phyloP scores from a whole-genome alignment of 768 basidiomycete species.

The Russula vinacea region DNA sequence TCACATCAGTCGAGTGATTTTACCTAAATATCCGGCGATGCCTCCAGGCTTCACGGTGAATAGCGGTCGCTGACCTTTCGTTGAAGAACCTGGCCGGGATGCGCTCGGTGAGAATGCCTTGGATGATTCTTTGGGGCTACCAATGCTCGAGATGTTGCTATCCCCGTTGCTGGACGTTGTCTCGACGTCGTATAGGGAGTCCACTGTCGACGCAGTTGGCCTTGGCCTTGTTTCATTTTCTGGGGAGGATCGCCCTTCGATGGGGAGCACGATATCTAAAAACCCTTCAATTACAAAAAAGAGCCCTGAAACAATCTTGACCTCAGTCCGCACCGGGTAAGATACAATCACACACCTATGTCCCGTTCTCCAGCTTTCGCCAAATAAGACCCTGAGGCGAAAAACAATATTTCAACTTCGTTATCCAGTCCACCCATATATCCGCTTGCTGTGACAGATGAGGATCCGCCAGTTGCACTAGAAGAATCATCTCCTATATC shows the following conservation, averaged over 20 bases:
- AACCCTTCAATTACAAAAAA: conserved; percentile 97
- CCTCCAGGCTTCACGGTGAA: conserved; percentile 98
- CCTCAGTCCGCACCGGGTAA: background rate
- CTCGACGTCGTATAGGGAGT: conserved; percentile 26
- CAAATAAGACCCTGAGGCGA: conserved; percentile 78
- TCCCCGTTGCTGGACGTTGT: conserved; percentile 21
- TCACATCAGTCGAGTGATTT: conserved; percentile 24
- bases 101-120: conserved; percentile 32
- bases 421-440: conserved; percentile 88
- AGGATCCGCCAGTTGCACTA: conserved; percentile 64
- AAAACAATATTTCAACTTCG: conserved; percentile 94
- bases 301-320: conserved; percentile 47
- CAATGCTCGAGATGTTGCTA: conserved; percentile 21
- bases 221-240: conserved; percentile 20
- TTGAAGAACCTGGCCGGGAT: conserved; percentile 37
- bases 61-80: conserved; percentile 55
- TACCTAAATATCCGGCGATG: conserved; percentile 93
- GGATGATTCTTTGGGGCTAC: conserved; percentile 18
- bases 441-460: conserved; percentile 44
- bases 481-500: conserved; percentile 65
- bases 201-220: conserved; percentile 18
- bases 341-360: conserved; percentile 52
- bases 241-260: conserved; percentile 34
- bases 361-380: conserved; percentile 89
- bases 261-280: conserved; percentile 82